Percentiles rank a stretch among this genome's conserved stretches.
Evolutionary conservation across 805 yeast genomes (phyloP).

Genomic region (Candida mattraensis): DNA sequence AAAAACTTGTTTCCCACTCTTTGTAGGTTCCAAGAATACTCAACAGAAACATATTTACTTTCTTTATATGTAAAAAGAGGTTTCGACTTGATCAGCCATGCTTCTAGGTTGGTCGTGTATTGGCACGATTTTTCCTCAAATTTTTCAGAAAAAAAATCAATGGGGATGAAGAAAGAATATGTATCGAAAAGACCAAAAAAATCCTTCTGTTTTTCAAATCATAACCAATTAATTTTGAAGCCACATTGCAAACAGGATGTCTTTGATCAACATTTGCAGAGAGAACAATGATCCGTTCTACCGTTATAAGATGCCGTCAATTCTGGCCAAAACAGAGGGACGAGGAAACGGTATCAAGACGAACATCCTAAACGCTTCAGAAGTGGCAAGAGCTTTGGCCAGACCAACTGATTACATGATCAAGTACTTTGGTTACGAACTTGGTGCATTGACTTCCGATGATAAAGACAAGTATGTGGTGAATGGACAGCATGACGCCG

Average conservation of each 20-base stretch:
- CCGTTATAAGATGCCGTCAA: slow-evolving; percentile 99
- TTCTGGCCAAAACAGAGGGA: slow-evolving; percentile 96
- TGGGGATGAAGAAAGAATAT: too few relatives aligned
- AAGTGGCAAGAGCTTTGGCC: slow-evolving; percentile 91
- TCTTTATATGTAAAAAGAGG: background rate
- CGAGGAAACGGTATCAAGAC: slow-evolving; percentile 99
- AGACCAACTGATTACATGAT: slow-evolving; percentile 92
- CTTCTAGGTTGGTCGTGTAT: too few relatives aligned
- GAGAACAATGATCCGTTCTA: slow-evolving; percentile 97
- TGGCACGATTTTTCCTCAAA: too few relatives aligned
- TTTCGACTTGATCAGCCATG: too few relatives aligned
- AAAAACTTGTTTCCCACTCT: slow-evolving; percentile 84
- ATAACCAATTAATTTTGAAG: background rate
- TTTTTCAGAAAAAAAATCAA: too few relatives aligned
- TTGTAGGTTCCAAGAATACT: slow-evolving; percentile 31
- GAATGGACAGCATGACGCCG: slow-evolving; percentile 91
- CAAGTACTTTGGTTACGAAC: slow-evolving; percentile 93
- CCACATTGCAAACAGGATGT: slow-evolving; percentile 46
- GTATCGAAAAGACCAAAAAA: slow-evolving; percentile 2
- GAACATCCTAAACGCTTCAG: slow-evolving; percentile 83
- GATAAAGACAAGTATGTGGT: slow-evolving; percentile 84
- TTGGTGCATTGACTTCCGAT: slow-evolving; percentile 94
- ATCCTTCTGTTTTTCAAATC: slow-evolving; percentile 6
- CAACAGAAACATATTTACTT: slow-evolving; percentile 5
- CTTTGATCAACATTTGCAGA: slow-evolving; percentile 90